Evolutionary conservation across 805 yeast genomes (phyloP).

Genomic region (Wickerhamiella kurtzmanii): DNA sequence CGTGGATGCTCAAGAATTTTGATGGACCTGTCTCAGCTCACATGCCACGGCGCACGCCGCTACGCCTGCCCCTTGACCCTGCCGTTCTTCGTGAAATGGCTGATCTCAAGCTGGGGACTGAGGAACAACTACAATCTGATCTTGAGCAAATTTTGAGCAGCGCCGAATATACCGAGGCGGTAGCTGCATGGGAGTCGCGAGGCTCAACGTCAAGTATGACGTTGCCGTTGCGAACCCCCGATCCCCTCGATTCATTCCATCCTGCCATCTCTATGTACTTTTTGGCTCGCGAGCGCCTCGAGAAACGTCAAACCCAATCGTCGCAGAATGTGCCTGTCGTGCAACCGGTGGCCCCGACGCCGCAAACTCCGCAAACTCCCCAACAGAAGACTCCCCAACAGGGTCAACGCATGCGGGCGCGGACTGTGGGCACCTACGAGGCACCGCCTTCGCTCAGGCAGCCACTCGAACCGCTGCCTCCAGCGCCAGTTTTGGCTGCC

Average conservation of each 20-base stretch:
- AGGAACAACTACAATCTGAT: constrained; percentile 37
- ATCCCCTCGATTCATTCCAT: constrained; percentile 79
- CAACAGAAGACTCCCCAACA: constrained; percentile 1
- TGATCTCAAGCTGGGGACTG: constrained; percentile 63
- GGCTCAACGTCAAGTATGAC: constrained; percentile 5
- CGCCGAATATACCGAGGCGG: constrained; percentile 49
- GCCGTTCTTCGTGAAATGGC: constrained; percentile 63
- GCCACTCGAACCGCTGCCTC: neutral
- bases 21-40: constrained; percentile 58
- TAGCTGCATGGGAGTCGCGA: constrained; percentile 42
- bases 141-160: constrained; percentile 47
- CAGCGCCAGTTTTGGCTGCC: neutral
- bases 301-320: constrained; percentile 26
- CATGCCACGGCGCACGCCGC: constrained; percentile 66
- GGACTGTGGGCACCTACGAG: constrained; percentile 13
- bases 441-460: neutral
- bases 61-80: constrained; percentile 52
- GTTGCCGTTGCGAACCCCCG: constrained; percentile 1
- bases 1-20: constrained; percentile 89
- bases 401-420: constrained; percentile 10
- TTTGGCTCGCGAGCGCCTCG: constrained; percentile 71
- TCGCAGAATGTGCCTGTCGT: neutral
- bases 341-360: neutral
- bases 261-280: constrained; percentile 80
- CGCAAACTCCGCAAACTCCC: constrained; percentile 1